A percentile compares a stretch with the other conserved stretches of the same genome.
These are phyloP conservation scores for Torulaspora delbrueckii DNA, from an alignment of 805 yeast species.

Conservation along the genomic window DNA sequence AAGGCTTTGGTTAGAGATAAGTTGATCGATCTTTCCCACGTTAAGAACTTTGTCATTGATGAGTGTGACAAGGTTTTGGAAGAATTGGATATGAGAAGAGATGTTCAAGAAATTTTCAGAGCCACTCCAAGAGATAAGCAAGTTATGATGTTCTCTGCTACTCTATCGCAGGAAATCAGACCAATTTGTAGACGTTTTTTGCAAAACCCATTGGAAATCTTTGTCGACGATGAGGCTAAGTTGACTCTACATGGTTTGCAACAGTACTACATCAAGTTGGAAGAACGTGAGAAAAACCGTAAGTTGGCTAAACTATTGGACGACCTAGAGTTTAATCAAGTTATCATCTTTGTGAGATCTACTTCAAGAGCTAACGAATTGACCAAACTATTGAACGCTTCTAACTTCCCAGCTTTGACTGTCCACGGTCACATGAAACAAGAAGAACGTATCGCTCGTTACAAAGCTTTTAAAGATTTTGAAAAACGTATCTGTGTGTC, in stretches of 20 bases:
- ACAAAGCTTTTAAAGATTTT: constrained; percentile 94
- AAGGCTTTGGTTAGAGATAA: constrained; percentile 91
- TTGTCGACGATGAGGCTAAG: constrained; percentile 96
- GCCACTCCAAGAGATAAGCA: constrained; percentile 97
- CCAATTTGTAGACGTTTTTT: constrained; percentile 96
- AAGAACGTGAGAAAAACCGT: constrained; percentile 88
- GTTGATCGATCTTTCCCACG: constrained; percentile 75
- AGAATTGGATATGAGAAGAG: constrained; percentile 90
- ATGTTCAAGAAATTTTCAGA: constrained; percentile 96
- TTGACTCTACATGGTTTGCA: constrained; percentile 96
- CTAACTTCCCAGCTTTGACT: constrained; percentile 95
- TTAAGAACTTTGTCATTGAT: constrained; percentile 92
- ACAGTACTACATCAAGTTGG: constrained; percentile 87
- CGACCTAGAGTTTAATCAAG: constrained; percentile 95
- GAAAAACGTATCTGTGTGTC: constrained; percentile 98
- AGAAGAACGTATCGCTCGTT: constrained; percentile 96
- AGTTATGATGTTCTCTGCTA: constrained; percentile 99
- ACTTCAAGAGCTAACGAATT: constrained; percentile 89
- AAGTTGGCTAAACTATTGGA: constrained; percentile 89
- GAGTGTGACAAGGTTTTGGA: constrained; percentile 98
- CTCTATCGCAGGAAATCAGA: constrained; percentile 88
- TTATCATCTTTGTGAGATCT: constrained; percentile 90
- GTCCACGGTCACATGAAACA: constrained; percentile 94
- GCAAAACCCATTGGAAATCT: constrained; percentile 96
- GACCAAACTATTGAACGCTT: constrained; percentile 80